Evolutionary conservation across 2,329 filamentous ascomycete species (phyloP), one percentile per base, ranked within the genome.

Genomic region (Aspergillus terreus): DNA sequence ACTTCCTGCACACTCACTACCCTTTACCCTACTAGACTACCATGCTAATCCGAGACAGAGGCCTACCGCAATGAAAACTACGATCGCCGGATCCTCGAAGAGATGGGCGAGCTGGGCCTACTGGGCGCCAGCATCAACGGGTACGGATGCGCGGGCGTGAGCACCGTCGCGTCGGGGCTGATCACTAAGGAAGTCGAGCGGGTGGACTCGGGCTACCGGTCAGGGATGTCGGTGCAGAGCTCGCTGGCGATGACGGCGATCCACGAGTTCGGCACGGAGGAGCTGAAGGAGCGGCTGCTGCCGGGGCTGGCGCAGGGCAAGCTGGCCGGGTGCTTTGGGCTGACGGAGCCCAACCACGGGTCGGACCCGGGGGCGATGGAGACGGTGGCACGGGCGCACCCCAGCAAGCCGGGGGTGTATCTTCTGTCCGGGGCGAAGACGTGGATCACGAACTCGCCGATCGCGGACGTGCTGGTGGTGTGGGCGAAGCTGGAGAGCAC

Each of bases 361-460:
- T 94, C 88, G 51, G 92, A 96, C 67, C 91, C 91, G 4, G 91
- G 90, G 12, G 89, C 87, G 33, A 92, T 96, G 90, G 91, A 96
- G 78, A 90, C 87, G 5, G 80, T 82, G 9, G 92, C 91, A n/a
- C 90, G 85, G 67, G 85, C 86, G 45, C 90, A 96, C 67, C 88
- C 90, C 5, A 85, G 83, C 6, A 92, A 92, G 77, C 86, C 88
- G 65, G 91, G 90, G 1, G 90, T 90, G 70, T 88, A 86, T 62
- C 82, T 85, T 41, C 74, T 96, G 33, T 90, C 85, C 43, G 91
- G 91, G 1, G 77, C 88, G 46, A 96, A 96, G 78, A 96, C 92
- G 0, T 96, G 91, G 91, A 96, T 96, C 68, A 96, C 91, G 12
- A 96, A 96, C 72, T 92, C 88, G 6, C 91, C 91, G 3, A 95